Conservation (phyloP, 2,329 filamentous ascomycete species). For the Drechslerella coelobrocha region DNA sequence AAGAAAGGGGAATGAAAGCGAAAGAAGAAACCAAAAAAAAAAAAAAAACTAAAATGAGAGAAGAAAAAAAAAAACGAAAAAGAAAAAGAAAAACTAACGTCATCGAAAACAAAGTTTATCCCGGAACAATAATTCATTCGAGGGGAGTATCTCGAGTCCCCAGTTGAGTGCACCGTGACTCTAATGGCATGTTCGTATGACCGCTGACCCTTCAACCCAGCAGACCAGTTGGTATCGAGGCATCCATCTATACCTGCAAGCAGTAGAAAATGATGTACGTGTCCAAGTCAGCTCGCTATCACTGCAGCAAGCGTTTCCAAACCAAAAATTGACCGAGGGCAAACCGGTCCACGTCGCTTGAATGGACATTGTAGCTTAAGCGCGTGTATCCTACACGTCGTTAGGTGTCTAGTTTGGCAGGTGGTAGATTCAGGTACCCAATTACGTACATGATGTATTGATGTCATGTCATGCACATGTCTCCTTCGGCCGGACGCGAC, state of each 20-base stretch:
- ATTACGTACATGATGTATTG: constrained; percentile 5
- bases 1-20: not conserved
- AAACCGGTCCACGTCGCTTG: too few species aligned
- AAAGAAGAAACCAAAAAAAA: not conserved
- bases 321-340: too few species aligned
- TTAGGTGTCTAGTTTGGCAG: not conserved
- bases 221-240: too few species aligned
- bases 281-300: not conserved
- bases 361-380: not conserved
- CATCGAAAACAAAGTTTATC: not conserved
- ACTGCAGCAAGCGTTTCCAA: not conserved
- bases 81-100: too few species aligned
- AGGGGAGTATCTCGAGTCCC: too few species aligned
- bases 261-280: not conserved
- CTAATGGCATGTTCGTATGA: too few species aligned
- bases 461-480: constrained; percentile 9
- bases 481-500: constrained; percentile 6
- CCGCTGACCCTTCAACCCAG: too few species aligned
- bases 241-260: too few species aligned
- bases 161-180: too few species aligned
- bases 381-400: not conserved
- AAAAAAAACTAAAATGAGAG: not conserved
- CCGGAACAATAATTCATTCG: too few species aligned
- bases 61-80: not conserved
- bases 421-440: not conserved